These are phyloP conservation scores for Inonotus obliquus DNA, from an alignment of 1,284 basidiomycete species.

Conservation along the genomic window DNA sequence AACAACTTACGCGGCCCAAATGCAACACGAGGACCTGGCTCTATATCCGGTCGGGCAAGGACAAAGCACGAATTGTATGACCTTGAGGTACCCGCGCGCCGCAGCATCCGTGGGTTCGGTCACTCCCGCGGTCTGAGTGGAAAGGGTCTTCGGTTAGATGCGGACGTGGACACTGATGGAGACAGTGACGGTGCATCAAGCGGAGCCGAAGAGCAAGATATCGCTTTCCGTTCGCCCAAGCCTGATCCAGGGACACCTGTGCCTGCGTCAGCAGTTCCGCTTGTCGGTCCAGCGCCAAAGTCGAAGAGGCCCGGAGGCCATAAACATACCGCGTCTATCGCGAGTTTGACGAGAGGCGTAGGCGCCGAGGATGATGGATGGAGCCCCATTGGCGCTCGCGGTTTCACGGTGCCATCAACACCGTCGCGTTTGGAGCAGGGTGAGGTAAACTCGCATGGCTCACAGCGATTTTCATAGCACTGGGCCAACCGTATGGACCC, in stretches of 20 bases:
- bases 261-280: conserved; percentile 33
- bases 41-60: conserved; percentile 26
- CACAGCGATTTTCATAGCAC: not conserved
- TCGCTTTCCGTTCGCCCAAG: conserved; percentile 61
- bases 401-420: conserved; percentile 41
- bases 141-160: conserved; percentile 36
- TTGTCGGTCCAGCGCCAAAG: conserved; percentile 24
- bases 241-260: conserved; percentile 31
- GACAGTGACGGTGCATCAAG: conserved; percentile 54
- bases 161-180: conserved; percentile 22
- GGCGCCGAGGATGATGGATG: conserved; percentile 67
- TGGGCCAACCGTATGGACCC: not conserved
- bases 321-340: conserved; percentile 75
- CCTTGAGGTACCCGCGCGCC: conserved; percentile 43
- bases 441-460: not conserved
- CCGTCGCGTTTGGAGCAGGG: conserved; percentile 20
- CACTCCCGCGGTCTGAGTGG: conserved; percentile 25
- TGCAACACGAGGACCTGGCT: conserved; percentile 44
- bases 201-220: conserved; percentile 57
- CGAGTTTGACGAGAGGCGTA: conserved; percentile 70
- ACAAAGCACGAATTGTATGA: conserved; percentile 75
- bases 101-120: conserved; percentile 18
- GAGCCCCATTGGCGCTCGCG: conserved; percentile 56
- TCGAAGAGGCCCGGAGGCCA: conserved; percentile 40
- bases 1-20: conserved; percentile 65